These are phyloP conservation scores for Aspergillus coremiiformis DNA, from an alignment of 495 filamentous ascomycete species.

Conservation along the genomic window DNA sequence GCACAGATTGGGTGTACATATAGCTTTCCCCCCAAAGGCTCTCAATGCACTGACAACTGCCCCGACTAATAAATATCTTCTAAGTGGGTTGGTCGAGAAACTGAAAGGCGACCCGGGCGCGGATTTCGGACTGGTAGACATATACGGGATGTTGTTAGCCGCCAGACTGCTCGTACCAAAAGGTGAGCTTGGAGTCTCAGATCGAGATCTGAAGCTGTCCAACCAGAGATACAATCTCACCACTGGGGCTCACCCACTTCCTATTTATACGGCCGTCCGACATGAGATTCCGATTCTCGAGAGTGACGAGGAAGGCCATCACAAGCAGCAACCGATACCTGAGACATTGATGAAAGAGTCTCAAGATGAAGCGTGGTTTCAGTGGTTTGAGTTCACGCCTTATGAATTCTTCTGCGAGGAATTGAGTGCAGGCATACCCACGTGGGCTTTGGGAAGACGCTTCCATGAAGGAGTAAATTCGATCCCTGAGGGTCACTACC, in stretches of 20 bases:
- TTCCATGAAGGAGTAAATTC: constrained; percentile 66
- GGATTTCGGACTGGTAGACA: constrained; percentile 82
- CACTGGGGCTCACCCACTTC: constrained; percentile 73
- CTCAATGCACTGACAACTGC: constrained; percentile 67
- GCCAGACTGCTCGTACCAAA: constrained; percentile 78
- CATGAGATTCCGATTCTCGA: constrained; percentile 79
- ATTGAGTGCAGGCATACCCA: constrained; percentile 81
- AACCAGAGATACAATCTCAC: constrained; percentile 66
- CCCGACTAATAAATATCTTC: constrained; percentile 86
- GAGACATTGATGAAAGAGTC: constrained; percentile 54
- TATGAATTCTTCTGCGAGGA: constrained; percentile 98
- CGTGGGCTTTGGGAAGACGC: constrained; percentile 80
- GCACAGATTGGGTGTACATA: constrained; percentile 71
- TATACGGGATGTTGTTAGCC: constrained; percentile 81
- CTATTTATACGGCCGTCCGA: constrained; percentile 89
- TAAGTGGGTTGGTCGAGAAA: constrained; percentile 85
- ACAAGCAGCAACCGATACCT: constrained; percentile 25
- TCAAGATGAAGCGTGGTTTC: constrained; percentile 79
- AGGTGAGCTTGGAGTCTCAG: constrained; percentile 68
- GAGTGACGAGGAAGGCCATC: constrained; percentile 23
- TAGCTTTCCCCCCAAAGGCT: constrained; percentile 82
- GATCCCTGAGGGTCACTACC: constrained; percentile 45
- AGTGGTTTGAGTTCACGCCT: constrained; percentile 95
- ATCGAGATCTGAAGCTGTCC: constrained; percentile 78
- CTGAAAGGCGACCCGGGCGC: constrained; percentile 72